phyloP scores from a whole-genome alignment of 192 early-diverging fungal genomes.

The Geranomyces michiganensis region DNA sequence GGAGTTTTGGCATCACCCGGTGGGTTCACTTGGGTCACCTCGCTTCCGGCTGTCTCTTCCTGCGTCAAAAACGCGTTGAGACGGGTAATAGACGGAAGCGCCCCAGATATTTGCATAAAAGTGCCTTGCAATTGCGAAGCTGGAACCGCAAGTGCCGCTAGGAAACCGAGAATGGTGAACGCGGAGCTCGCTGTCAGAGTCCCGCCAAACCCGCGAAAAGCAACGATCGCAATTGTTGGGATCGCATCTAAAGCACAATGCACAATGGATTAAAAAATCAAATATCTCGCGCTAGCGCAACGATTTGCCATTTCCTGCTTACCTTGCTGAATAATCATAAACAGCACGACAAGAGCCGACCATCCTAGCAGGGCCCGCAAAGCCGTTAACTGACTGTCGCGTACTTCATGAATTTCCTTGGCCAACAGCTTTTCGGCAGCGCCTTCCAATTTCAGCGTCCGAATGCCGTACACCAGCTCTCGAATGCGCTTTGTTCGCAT shows the following conservation, averaged over 20 bases:
- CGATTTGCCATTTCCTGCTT: neutral
- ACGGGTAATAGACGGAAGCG: neutral
- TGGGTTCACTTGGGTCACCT: neutral
- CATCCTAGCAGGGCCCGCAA: neutral
- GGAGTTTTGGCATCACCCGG: neutral
- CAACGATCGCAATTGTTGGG: slow-evolving; percentile 7
- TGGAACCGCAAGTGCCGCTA: neutral
- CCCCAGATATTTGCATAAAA: neutral
- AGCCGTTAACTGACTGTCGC: neutral
- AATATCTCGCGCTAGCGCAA: neutral
- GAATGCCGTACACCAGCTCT: neutral
- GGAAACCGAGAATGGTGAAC: slow-evolving; percentile 12
- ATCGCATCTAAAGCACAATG: slow-evolving; percentile 8
- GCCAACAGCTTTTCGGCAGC: slow-evolving; percentile 5
- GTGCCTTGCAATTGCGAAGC: neutral
- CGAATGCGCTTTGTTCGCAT: neutral
- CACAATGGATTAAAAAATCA: neutral
- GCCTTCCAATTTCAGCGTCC: neutral
- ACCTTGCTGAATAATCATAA: neutral
- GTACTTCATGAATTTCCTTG: neutral
- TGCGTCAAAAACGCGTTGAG: slow-evolving; percentile 1
- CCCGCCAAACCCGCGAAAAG: slow-evolving; percentile 4
- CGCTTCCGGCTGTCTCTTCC: neutral
- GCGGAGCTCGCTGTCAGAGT: neutral
- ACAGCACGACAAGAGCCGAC: neutral